Evolutionary conservation across 805 yeast genomes (phyloP).

Genomic region (Clavispora vitiphila): DNA sequence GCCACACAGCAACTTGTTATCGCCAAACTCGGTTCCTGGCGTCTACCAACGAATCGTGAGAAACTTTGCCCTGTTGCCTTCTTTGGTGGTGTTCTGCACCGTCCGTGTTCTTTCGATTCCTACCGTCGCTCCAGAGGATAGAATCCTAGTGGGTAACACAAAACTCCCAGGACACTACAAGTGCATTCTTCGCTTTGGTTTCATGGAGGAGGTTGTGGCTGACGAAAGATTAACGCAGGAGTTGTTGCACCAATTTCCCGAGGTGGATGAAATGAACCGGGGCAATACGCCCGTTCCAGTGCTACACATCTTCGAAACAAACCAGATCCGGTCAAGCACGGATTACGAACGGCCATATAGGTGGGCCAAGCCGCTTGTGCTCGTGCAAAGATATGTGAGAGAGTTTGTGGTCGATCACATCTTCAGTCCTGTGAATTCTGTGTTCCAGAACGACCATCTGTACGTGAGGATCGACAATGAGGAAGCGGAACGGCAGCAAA

Average conservation of each 20-base stretch:
- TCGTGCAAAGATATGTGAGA: constrained; percentile 12
- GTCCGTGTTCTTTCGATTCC: constrained; percentile 41
- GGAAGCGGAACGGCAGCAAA: constrained; percentile 18
- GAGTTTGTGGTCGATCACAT: constrained; percentile 19
- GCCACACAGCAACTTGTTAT: constrained; percentile 28
- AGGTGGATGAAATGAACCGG: constrained; percentile 8
- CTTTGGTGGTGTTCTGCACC: constrained; percentile 40
- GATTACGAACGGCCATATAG: constrained; percentile 11
- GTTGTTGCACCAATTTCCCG: constrained; percentile 20
- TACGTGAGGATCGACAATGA: constrained; percentile 17
- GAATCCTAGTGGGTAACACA: constrained; percentile 35
- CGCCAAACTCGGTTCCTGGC: constrained; percentile 44
- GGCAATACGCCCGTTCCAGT: constrained; percentile 16
- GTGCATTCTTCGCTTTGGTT: constrained; percentile 47
- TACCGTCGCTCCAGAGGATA: constrained; percentile 32
- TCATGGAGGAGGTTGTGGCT: constrained; percentile 35
- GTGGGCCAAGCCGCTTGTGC: constrained; percentile 15
- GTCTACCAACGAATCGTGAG: constrained; percentile 32
- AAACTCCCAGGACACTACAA: constrained; percentile 43
- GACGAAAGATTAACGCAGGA: constrained; percentile 15
- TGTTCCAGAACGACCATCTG: constrained; percentile 19
- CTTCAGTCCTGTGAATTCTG: constrained; percentile 22
- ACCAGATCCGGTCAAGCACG: constrained; percentile 22
- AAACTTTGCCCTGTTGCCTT: constrained; percentile 42
- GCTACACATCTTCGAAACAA: constrained; percentile 27